Evolutionary conservation across 1,284 basidiomycete species (phyloP).

Genomic region (Irpex lacteus): DNA sequence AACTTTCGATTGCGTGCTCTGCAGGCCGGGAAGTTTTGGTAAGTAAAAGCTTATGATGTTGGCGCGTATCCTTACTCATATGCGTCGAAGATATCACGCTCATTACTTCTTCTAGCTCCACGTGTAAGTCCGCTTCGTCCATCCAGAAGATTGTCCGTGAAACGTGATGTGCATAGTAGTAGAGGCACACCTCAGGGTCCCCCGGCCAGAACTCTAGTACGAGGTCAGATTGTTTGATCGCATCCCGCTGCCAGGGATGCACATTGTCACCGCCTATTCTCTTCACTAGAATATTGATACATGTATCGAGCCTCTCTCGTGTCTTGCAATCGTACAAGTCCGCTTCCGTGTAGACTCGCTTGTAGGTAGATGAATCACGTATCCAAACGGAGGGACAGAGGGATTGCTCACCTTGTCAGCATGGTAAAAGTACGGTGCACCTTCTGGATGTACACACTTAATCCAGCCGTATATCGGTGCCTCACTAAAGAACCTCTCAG

Average conservation of each 20-base stretch:
- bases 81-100: not conserved
- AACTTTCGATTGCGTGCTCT: slow-evolving; percentile 22
- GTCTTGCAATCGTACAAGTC: not conserved
- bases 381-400: not conserved
- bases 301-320: not conserved
- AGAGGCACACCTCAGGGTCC: slow-evolving; percentile 18
- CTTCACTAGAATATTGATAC: not conserved
- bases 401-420: not conserved
- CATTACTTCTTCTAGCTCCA: slow-evolving; percentile 20
- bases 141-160: slow-evolving; percentile 28
- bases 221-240: not conserved
- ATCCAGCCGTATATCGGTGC: no score
- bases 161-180: slow-evolving; percentile 26
- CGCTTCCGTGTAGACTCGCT: not conserved
- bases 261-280: no score
- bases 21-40: no score
- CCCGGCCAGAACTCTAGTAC: not conserved
- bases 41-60: no score
- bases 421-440: not conserved
- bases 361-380: not conserved
- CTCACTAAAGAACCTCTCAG: no score
- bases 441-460: not conserved
- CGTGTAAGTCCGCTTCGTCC: slow-evolving; percentile 22
- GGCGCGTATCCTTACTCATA: not conserved
- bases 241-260: not conserved